Evolutionary conservation across 768 basidiomycete genomes (phyloP), one percentile per base, ranked within the genome.

Genomic region (Tylopilus sp.): DNA sequence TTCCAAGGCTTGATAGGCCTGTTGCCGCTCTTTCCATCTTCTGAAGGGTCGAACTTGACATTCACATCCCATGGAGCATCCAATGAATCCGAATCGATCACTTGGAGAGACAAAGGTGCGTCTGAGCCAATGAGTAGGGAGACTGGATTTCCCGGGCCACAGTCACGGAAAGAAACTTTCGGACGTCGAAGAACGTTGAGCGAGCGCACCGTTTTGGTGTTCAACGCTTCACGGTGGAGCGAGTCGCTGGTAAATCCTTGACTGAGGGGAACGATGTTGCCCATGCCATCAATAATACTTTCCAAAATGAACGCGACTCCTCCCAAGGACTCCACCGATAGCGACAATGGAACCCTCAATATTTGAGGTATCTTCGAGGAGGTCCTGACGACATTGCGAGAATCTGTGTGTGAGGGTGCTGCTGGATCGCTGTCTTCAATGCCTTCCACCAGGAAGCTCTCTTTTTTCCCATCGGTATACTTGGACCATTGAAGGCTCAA

Each of bases 391-490:
- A 62, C 57, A n/a, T 60, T 59, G 15, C 55, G 65, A 11, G 59
- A 41, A 46, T 67, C 60, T 18, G 59, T 52, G 6, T 63, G 53
- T 17, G 64, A 54, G 21, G 61, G 71, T 31, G 71, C 57, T 30
- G 65, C 67, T 22, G 73, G 67, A 40, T 75, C 74, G 21, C 76
- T 75, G 35, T 78, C 79, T 65, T 91, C 86, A 44, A 95, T 90
- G 9, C 92, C 91, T 61, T 94, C 91, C 2, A 93, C 89, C 36
- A 87, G 70, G 55, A 88, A 88, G 40, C 79, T 74, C 61, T 94
- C 89, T 48, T 77, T 75, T 54, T 76, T 74, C 11, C 82, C 83
- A 50, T 83, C 84, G 39, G 84, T 72, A 21, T 84, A 81, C 55
- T 83, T 82, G 59, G 81, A 76, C 90, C 90, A 92, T 39, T 81